These are phyloP conservation scores for Amauroascus verrucosus DNA, from an alignment of 2,329 filamentous ascomycete species.

Conservation along the genomic window DNA sequence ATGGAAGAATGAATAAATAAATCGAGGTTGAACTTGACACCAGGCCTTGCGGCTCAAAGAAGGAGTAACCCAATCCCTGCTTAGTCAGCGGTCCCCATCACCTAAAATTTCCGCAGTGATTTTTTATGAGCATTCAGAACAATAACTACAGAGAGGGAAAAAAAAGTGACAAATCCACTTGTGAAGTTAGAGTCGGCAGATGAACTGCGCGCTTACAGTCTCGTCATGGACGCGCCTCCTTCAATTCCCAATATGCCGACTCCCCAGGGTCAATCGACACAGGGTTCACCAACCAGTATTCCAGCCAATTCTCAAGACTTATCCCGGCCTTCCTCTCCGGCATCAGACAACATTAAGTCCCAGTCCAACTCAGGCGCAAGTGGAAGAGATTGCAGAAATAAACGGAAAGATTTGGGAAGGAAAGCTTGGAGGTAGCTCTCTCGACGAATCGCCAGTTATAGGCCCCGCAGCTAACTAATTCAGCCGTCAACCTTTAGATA, in stretches of 20 bases:
- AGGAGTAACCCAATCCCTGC: no score
- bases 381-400: conserved; percentile 36
- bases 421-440: conserved; percentile 49
- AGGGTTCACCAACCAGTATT: conserved; percentile 1
- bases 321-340: conserved; percentile 1
- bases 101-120: no score
- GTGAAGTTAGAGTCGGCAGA: conserved; percentile 1
- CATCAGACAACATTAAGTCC: not conserved
- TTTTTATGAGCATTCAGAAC: no score
- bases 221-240: conserved; percentile 15
- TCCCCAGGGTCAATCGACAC: conserved; percentile 1
- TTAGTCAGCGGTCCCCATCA: no score
- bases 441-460: conserved; percentile 2
- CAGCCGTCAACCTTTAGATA: conserved; percentile 42
- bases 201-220: conserved; percentile 5
- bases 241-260: conserved; percentile 8
- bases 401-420: conserved; percentile 58
- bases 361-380: conserved; percentile 1
- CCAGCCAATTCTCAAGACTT: not conserved
- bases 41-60: no score
- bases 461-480: conserved; percentile 39
- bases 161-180: not conserved
- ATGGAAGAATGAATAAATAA: not conserved
- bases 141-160: not conserved
- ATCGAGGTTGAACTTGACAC: not conserved